A percentile compares a stretch with the other conserved stretches of the same genome.
These are phyloP conservation scores for Suillus tomentosus DNA, from an alignment of 768 basidiomycete species.

Conservation along the genomic window DNA sequence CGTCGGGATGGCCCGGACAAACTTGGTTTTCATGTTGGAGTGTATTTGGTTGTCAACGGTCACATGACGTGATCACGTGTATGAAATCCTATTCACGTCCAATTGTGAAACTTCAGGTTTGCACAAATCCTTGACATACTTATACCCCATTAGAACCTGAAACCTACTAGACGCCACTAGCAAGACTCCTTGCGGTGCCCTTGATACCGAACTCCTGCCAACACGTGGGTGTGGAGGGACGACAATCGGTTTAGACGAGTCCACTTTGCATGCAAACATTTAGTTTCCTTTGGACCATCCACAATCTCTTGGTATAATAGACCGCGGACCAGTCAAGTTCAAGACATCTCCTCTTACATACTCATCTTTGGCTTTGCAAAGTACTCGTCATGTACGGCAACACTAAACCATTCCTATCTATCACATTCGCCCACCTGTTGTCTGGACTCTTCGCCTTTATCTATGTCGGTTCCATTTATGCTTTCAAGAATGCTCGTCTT, in stretches of 20 bases:
- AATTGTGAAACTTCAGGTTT: neutral
- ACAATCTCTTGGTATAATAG: conserved; percentile 1
- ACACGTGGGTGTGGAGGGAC: neutral
- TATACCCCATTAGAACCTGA: neutral
- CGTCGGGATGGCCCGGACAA: conserved; percentile 22
- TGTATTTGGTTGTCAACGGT: conserved; percentile 1
- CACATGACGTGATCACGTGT: conserved; percentile 1
- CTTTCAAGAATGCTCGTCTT: conserved; percentile 65
- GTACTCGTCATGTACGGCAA: conserved; percentile 1
- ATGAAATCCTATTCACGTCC: neutral
- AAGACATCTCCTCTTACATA: neutral
- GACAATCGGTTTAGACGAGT: neutral
- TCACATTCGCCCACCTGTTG: conserved; percentile 49
- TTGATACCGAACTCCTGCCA: neutral
- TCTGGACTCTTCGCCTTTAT: conserved; percentile 59
- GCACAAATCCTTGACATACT: neutral
- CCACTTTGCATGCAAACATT: neutral
- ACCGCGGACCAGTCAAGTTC: neutral
- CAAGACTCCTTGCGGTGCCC: neutral
- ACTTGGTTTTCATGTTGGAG: conserved; percentile 6
- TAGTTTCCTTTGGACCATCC: conserved; percentile 2
- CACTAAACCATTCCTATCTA: conserved; percentile 31
- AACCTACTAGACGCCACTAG: neutral
- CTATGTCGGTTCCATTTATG: conserved; percentile 86
- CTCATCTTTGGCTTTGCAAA: neutral